Evolutionary conservation across 179 eudicot species (phyloP).

Genomic region (Patellifolia procumbens): DNA sequence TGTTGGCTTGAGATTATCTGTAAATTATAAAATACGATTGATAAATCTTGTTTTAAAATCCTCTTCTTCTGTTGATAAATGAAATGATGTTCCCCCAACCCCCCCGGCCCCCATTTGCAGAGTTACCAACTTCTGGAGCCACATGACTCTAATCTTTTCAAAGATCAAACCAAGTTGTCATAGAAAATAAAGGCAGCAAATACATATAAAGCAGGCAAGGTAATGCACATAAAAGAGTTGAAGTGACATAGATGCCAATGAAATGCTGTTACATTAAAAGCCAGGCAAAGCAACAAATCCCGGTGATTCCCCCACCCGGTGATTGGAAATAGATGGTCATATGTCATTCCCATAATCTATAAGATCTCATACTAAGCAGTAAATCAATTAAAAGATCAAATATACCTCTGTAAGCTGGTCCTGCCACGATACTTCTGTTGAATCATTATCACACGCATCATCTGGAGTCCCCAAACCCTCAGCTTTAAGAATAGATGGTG

Average conservation of each 20-base stretch:
- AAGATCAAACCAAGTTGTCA: too few relatives aligned
- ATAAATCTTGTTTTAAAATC: too few relatives aligned
- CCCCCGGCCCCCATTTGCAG: too few relatives aligned
- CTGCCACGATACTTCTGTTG: conserved; percentile 53
- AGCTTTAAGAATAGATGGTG: conserved; percentile 25
- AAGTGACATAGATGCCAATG: neutral
- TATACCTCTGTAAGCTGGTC: conserved; percentile 74
- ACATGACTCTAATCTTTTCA: too few relatives aligned
- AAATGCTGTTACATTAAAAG: neutral
- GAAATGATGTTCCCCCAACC: too few relatives aligned
- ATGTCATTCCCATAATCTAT: conserved; percentile 15
- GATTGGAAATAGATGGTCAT: neutral
- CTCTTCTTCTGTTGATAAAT: too few relatives aligned
- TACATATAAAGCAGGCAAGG: neutral
- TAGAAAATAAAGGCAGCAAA: too few relatives aligned
- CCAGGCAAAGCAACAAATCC: neutral
- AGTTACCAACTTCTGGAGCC: too few relatives aligned
- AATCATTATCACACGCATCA: conserved; percentile 37
- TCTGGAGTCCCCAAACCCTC: conserved; percentile 56
- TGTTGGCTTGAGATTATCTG: too few relatives aligned
- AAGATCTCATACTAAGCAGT: conserved; percentile 9
- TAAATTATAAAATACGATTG: too few relatives aligned
- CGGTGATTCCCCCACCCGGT: neutral
- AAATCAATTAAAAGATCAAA: conserved; percentile 10
- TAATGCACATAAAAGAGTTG: neutral